Percentiles rank a stretch among this genome's conserved stretches.
Evolutionary conservation across 148 eudicot genomes (phyloP).

Genomic region (Polygonum aviculare): DNA sequence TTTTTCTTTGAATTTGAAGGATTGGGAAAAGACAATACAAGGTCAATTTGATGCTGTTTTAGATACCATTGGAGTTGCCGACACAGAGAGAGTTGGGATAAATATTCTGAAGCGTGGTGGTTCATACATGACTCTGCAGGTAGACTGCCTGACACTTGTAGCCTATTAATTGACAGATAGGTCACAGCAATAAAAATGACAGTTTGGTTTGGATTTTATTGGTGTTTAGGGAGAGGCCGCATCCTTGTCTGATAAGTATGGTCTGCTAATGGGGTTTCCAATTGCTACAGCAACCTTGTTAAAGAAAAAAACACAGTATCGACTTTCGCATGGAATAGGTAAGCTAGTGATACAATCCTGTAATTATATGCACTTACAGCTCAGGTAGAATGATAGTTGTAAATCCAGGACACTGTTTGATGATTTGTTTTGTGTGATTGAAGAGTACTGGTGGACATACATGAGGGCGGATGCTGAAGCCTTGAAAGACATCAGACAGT

Average conservation of each 20-base stretch:
- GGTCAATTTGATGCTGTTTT: conserved; percentile 86
- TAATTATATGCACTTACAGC: too few relatives aligned
- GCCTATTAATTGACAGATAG: not conserved
- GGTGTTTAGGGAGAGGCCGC: conserved; percentile 78
- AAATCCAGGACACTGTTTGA: not conserved
- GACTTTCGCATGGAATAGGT: conserved; percentile 92
- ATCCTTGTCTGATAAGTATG: conserved; percentile 68
- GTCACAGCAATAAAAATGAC: not conserved
- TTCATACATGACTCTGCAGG: conserved; percentile 96
- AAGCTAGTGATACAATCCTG: not conserved
- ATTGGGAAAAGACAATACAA: conserved; percentile 53
- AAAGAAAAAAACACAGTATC: conserved; percentile 72
- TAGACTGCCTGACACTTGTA: conserved; percentile 12
- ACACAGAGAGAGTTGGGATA: conserved; percentile 71
- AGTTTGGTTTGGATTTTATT: conserved; percentile 6
- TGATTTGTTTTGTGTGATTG: not conserved
- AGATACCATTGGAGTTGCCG: conserved; percentile 84
- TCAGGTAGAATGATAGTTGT: not conserved
- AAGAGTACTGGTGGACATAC: conserved; percentile 82
- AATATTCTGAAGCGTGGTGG: conserved; percentile 79
- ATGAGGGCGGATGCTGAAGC: conserved; percentile 97
- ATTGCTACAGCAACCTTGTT: conserved; percentile 56
- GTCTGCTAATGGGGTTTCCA: conserved; percentile 72
- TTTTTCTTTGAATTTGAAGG: conserved; percentile 31
- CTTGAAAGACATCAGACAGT: conserved; percentile 61